These are phyloP conservation scores for Ceratocystis papillata DNA, from an alignment of 2,329 filamentous ascomycete genomes.

Conservation along the genomic window DNA sequence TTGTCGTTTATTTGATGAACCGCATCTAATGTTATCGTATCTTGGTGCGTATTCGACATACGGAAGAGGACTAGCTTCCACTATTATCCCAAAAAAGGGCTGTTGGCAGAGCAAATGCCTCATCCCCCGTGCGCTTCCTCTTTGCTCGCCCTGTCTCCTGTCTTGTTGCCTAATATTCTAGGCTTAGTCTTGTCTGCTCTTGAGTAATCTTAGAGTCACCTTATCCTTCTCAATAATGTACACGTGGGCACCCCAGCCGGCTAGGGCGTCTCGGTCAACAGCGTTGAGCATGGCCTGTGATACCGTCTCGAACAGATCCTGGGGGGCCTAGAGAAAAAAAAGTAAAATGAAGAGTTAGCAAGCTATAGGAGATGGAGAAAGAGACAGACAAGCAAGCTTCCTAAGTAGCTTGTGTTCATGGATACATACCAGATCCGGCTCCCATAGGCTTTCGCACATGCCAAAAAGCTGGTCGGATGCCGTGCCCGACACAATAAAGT, in stretches of 20 bases:
- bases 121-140: conserved; percentile 1
- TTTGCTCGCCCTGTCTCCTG: background rate
- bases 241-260: conserved; percentile 95
- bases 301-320: conserved; percentile 96
- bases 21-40: conserved; percentile 14
- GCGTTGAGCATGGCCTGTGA: conserved; percentile 93
- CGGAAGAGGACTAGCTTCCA: background rate
- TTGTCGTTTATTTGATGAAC: conserved; percentile 24
- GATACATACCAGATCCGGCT: conserved; percentile 76
- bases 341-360: background rate
- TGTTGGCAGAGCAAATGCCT: background rate
- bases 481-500: conserved; percentile 96
- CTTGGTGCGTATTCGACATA: background rate
- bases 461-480: conserved; percentile 96
- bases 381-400: background rate
- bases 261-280: conserved; percentile 90
- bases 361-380: background rate
- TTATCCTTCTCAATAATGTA: conserved; percentile 99
- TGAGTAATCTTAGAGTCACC: conserved; percentile 96
- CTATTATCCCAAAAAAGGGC: background rate
- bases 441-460: conserved; percentile 96
- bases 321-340: conserved; percentile 51
- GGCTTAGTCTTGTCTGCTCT: conserved; percentile 83
- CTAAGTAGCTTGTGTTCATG: background rate
- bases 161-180: background rate